phyloP scores from a whole-genome alignment of 106 monocot species.

The Phalaenopsis aphrodite region DNA sequence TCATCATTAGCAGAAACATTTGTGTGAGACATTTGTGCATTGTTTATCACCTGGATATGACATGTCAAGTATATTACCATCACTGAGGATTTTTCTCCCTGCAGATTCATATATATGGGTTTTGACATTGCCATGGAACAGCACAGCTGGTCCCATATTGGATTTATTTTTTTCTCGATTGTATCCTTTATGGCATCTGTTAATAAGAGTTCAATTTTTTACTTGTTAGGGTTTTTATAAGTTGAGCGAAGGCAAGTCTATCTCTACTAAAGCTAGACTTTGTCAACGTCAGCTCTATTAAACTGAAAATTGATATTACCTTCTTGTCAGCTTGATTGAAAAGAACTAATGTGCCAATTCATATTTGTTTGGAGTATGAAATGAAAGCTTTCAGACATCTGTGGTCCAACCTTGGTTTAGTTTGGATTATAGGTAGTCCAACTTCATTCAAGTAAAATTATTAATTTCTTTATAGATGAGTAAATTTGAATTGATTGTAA shows the following conservation, averaged over 20 bases:
- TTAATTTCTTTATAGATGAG: too few species aligned
- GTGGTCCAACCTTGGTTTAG: too few species aligned
- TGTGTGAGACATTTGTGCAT: slow-evolving; percentile 54
- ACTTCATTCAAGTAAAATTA: too few species aligned
- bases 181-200: slow-evolving; percentile 54
- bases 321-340: too few species aligned
- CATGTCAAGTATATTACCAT: neutral
- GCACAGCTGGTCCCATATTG: slow-evolving; percentile 98
- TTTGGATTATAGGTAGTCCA: too few species aligned
- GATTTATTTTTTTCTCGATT: slow-evolving; percentile 98
- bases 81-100: slow-evolving; percentile 1
- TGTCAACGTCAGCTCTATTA: too few species aligned
- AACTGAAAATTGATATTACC: too few species aligned
- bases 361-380: too few species aligned
- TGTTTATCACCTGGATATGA: neutral
- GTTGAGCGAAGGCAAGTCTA: neutral
- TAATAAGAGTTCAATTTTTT: neutral
- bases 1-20: slow-evolving; percentile 98
- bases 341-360: too few species aligned
- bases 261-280: too few species aligned
- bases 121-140: slow-evolving; percentile 98
- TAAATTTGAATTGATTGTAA: too few species aligned
- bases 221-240: neutral
- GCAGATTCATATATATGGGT: slow-evolving; percentile 99
- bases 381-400: too few species aligned